Conservation (phyloP, 1,284 basidiomycete species). For the Flammula alnicola region DNA sequence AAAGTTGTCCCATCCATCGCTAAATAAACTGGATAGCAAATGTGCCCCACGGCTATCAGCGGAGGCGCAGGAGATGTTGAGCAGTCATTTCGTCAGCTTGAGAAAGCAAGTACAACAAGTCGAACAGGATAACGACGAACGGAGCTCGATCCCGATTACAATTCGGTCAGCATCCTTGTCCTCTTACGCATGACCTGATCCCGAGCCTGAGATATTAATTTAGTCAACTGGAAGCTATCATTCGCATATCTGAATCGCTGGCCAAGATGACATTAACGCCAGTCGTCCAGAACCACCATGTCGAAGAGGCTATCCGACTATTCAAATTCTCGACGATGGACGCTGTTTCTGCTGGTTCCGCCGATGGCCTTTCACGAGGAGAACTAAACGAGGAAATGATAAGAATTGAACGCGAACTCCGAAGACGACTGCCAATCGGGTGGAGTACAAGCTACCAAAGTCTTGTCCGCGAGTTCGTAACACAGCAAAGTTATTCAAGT, state of each 20-base stretch:
- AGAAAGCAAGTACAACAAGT: slow-evolving; percentile 96
- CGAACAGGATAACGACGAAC: slow-evolving; percentile 95
- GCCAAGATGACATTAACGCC: slow-evolving; percentile 94
- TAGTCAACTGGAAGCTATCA: slow-evolving; percentile 98
- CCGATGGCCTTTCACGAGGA: slow-evolving; percentile 91
- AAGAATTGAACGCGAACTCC: slow-evolving; percentile 91
- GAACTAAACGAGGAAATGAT: slow-evolving; percentile 95
- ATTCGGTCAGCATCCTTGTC: slow-evolving; percentile 70
- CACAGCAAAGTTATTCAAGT: slow-evolving; percentile 86
- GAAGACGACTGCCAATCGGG: slow-evolving; percentile 89
- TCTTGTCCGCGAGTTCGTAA: slow-evolving; percentile 94
- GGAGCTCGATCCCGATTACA: slow-evolving; percentile 98
- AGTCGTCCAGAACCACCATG: slow-evolving; percentile 90
- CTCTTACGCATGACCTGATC: too few relatives aligned
- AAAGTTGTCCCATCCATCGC: neutral
- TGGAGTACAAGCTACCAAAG: slow-evolving; percentile 97
- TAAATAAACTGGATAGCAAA: slow-evolving; percentile 60
- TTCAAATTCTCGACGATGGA: slow-evolving; percentile 99
- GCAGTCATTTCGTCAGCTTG: slow-evolving; percentile 94
- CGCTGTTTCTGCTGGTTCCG: slow-evolving; percentile 91
- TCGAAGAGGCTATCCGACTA: slow-evolving; percentile 96
- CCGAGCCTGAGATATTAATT: slow-evolving; percentile 2
- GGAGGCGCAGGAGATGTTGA: slow-evolving; percentile 96
- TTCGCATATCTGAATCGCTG: slow-evolving; percentile 96
- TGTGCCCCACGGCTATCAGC: slow-evolving; percentile 93